Evolutionary conservation across 495 filamentous ascomycete genomes (phyloP).

Genomic region (Clohesyomyces aquaticus): DNA sequence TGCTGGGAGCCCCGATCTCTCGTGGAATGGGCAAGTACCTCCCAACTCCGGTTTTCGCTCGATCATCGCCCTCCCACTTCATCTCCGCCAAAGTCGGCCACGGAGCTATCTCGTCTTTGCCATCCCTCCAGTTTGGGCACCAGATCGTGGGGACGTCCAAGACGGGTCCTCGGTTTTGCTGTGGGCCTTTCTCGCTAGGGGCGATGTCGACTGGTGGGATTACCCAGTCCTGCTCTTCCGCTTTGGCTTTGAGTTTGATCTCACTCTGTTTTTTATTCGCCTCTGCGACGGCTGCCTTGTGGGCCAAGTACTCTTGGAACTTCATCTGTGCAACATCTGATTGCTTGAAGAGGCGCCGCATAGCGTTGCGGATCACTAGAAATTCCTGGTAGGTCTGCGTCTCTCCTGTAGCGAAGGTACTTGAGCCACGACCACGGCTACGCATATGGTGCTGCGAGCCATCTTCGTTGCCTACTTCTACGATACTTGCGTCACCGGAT

Average conservation of each 20-base stretch:
- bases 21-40: constrained; percentile 36
- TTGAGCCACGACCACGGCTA: constrained; percentile 9
- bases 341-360: constrained; percentile 36
- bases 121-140: constrained; percentile 34
- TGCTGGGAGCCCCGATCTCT: constrained; percentile 31
- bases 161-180: constrained; percentile 20
- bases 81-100: constrained; percentile 36
- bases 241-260: constrained; percentile 9
- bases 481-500: neutral
- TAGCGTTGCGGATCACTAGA: constrained; percentile 26
- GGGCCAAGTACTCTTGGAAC: constrained; percentile 22
- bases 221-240: constrained; percentile 3
- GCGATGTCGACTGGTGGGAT: neutral
- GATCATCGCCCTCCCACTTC: constrained; percentile 42
- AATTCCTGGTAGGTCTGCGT: constrained; percentile 21
- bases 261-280: constrained; percentile 6
- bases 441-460: neutral
- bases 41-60: constrained; percentile 36
- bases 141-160: constrained; percentile 35
- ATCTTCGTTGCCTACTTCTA: neutral
- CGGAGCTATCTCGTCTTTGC: constrained; percentile 34
- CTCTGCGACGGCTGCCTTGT: constrained; percentile 25
- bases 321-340: constrained; percentile 35
- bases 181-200: neutral
- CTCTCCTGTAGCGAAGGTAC: constrained; percentile 28